phyloP scores from a whole-genome alignment of 1,284 basidiomycete species.

The Termitomyces sp. region DNA sequence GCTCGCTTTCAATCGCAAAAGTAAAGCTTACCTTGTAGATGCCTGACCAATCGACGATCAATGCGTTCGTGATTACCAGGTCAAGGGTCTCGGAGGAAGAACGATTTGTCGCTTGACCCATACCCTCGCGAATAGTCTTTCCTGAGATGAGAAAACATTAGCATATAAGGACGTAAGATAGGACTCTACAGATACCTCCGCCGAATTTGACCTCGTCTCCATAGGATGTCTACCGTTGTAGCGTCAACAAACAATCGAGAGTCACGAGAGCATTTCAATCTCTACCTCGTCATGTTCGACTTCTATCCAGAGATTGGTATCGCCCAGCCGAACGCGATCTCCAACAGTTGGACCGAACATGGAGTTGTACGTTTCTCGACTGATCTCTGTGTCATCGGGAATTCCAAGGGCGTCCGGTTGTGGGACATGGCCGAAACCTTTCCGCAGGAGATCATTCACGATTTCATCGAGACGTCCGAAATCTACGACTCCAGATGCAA shows the following conservation, averaged over 20 bases:
- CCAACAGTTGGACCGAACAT: slow-evolving; percentile 96
- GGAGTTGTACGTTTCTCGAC: slow-evolving; percentile 71
- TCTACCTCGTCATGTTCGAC: slow-evolving; percentile 82
- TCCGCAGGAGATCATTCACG: slow-evolving; percentile 38
- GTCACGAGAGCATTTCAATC: not conserved
- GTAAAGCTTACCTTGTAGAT: slow-evolving; percentile 75
- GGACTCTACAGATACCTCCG: slow-evolving; percentile 54
- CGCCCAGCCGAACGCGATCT: slow-evolving; percentile 84
- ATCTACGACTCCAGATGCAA: slow-evolving; percentile 60
- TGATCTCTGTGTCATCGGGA: slow-evolving; percentile 46
- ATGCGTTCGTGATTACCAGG: slow-evolving; percentile 90
- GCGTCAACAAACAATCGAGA: not conserved
- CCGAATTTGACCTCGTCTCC: slow-evolving; percentile 99
- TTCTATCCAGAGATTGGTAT: slow-evolving; percentile 89
- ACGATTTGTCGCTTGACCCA: slow-evolving; percentile 87
- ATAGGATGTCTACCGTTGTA: slow-evolving; percentile 58
- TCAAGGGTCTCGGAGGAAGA: slow-evolving; percentile 74
- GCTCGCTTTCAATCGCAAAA: not conserved
- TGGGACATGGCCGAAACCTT: slow-evolving; percentile 59
- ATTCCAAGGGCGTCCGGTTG: slow-evolving; percentile 55
- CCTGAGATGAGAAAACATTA: slow-evolving; percentile 43
- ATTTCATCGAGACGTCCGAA: slow-evolving; percentile 41
- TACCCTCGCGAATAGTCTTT: slow-evolving; percentile 92
- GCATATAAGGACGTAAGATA: not conserved
- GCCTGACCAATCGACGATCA: slow-evolving; percentile 93